These are phyloP conservation scores for Lasiodiplodia citricola DNA, from an alignment of 2,329 filamentous ascomycete species.

Conservation along the genomic window DNA sequence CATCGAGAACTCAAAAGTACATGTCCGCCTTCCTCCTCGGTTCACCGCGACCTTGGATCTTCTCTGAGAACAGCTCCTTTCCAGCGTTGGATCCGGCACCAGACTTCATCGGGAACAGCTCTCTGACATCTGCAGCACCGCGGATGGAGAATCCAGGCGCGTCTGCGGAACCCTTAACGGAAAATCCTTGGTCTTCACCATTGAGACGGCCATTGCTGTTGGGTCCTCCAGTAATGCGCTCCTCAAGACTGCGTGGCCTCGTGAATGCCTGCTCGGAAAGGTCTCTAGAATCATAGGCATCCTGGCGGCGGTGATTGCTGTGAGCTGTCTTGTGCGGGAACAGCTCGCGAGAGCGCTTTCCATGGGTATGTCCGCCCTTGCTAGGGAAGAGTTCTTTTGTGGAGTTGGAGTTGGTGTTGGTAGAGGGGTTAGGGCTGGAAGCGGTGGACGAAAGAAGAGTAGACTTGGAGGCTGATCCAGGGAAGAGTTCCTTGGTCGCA, in stretches of 20 bases:
- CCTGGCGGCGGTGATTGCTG: conserved; percentile 51
- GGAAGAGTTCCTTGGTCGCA: conserved; percentile 65
- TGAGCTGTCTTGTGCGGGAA: conserved; percentile 45
- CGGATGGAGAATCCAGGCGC: conserved; percentile 37
- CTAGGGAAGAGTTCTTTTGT: conserved; percentile 29
- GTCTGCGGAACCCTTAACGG: conserved; percentile 26
- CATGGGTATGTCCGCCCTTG: conserved; percentile 30
- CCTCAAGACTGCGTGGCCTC: conserved; percentile 22
- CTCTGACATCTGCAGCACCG: conserved; percentile 27
- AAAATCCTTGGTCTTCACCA: conserved; percentile 25
- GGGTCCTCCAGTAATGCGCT: conserved; percentile 26
- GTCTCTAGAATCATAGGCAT: conserved; percentile 44
- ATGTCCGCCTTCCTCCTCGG: conserved; percentile 37
- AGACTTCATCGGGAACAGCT: conserved; percentile 28
- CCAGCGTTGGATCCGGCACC: conserved; percentile 31
- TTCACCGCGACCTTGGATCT: conserved; percentile 37
- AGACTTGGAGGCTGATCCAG: conserved; percentile 32
- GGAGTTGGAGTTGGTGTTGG: conserved; percentile 1
- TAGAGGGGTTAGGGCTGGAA: conserved; percentile 22
- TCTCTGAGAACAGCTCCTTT: conserved; percentile 41
- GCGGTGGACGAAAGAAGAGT: conserved; percentile 23
- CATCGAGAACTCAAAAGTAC: conserved; percentile 28
- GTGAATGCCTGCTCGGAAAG: conserved; percentile 33
- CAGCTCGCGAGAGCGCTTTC: conserved; percentile 35
- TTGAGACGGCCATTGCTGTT: conserved; percentile 9